Conservation (phyloP, 192 early-diverging fungal genomes). For the Rhizophagus sp. region DNA sequence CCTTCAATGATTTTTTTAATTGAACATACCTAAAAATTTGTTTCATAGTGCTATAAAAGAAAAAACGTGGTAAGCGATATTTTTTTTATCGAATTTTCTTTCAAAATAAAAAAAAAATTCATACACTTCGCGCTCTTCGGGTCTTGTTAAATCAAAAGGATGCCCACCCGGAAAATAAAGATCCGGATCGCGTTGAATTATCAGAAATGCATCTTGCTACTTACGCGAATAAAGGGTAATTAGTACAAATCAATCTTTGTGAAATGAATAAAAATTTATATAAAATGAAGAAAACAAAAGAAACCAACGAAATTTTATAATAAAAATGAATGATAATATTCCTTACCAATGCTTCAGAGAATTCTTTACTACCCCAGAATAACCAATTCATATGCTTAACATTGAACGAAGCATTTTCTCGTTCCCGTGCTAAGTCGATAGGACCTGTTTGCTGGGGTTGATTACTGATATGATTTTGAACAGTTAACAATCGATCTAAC, state of each 20-base stretch:
- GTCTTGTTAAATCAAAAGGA: slow-evolving; percentile 50
- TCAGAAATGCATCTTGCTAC: slow-evolving; percentile 39
- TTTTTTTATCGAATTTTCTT: not conserved
- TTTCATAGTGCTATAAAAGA: slow-evolving; percentile 45
- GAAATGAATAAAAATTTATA: not conserved
- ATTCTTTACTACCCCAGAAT: slow-evolving; percentile 49
- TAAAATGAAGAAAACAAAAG: no score
- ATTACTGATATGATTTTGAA: slow-evolving; percentile 43
- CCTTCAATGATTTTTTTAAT: slow-evolving; percentile 40
- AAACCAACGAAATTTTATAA: no score
- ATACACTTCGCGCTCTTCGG: slow-evolving; percentile 56
- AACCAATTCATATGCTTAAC: slow-evolving; percentile 51
- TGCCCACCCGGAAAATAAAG: slow-evolving; percentile 50
- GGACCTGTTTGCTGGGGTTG: slow-evolving; percentile 43
- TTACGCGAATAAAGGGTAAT: not conserved
- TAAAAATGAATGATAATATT: not conserved
- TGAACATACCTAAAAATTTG: slow-evolving; percentile 50
- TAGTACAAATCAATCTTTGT: not conserved
- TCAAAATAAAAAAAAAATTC: not conserved
- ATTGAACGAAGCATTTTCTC: slow-evolving; percentile 55
- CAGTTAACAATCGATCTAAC: slow-evolving; percentile 35
- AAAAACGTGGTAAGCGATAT: not conserved
- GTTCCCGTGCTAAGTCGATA: slow-evolving; percentile 54
- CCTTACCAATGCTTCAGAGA: slow-evolving; percentile 45
- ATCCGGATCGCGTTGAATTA: slow-evolving; percentile 55